Conservation (phyloP, 441 rosid species). For the Geranium incanum region DNA sequence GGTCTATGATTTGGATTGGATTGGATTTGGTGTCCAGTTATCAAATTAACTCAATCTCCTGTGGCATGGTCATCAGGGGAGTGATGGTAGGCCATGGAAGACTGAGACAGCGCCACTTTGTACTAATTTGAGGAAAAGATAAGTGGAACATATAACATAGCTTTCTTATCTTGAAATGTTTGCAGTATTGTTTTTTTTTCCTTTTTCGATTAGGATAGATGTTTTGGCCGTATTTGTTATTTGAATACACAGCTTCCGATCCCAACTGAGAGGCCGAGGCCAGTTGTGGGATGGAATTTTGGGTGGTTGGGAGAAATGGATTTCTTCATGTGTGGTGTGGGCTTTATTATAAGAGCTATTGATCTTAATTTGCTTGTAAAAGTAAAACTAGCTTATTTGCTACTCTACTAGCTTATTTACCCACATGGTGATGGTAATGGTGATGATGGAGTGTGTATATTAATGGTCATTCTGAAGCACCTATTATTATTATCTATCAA, state of each 20-base stretch:
- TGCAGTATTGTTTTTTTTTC: conserved; percentile 23
- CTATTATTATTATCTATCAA: too few relatives aligned
- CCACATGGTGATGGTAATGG: too few relatives aligned
- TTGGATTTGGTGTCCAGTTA: conserved; percentile 16
- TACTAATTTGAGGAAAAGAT: conserved; percentile 43
- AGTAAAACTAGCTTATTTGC: too few relatives aligned
- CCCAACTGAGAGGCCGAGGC: conserved; percentile 3
- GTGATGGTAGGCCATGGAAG: conserved; percentile 25
- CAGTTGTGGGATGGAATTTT: conserved; percentile 18
- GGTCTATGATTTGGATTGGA: neutral
- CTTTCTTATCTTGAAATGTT: conserved; percentile 41
- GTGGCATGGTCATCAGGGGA: conserved; percentile 25
- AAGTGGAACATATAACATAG: conserved; percentile 42
- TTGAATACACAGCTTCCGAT: conserved; percentile 14
- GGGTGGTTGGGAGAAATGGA: neutral
- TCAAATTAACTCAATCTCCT: conserved; percentile 26
- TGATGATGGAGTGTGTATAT: too few relatives aligned
- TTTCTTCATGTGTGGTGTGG: too few relatives aligned
- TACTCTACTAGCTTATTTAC: too few relatives aligned
- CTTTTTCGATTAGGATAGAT: conserved; percentile 20
- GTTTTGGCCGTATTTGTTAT: conserved; percentile 20
- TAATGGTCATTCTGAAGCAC: too few relatives aligned
- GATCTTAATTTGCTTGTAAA: too few relatives aligned
- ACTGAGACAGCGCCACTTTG: conserved; percentile 30
- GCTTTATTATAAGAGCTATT: too few relatives aligned